Evolutionary conservation across 306 rosid genomes (phyloP).

Genomic region (Cucurbita ficifolia): DNA sequence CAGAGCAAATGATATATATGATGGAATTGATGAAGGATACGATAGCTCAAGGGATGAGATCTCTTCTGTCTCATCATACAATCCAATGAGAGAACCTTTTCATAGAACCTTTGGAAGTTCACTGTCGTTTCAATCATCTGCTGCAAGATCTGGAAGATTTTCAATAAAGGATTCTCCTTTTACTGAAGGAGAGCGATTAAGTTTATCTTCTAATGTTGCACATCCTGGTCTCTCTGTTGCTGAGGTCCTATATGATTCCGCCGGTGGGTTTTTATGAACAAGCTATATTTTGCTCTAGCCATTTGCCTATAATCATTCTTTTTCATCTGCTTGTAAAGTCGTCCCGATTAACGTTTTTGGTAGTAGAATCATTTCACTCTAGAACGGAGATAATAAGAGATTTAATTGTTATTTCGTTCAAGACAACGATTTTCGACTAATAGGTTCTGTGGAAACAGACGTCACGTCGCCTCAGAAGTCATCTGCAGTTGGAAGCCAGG

Average conservation of each 20-base stretch:
- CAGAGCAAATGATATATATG: slow-evolving; percentile 72
- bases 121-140: slow-evolving; percentile 60
- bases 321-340: neutral
- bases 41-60: slow-evolving; percentile 90
- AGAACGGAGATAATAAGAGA: neutral
- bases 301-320: neutral
- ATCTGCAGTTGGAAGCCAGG: slow-evolving; percentile 26
- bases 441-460: slow-evolving; percentile 37
- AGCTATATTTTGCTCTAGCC: slow-evolving; percentile 4
- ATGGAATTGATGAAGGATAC: slow-evolving; percentile 74
- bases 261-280: slow-evolving; percentile 35
- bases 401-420: neutral
- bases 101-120: slow-evolving; percentile 75
- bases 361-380: neutral
- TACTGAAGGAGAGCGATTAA: slow-evolving; percentile 49
- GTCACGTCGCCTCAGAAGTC: slow-evolving; percentile 37
- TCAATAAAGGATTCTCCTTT: slow-evolving; percentile 33
- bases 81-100: slow-evolving; percentile 48
- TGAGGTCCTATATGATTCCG: slow-evolving; percentile 48
- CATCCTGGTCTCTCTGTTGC: slow-evolving; percentile 64
- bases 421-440: slow-evolving; percentile 3
- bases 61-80: slow-evolving; percentile 92
- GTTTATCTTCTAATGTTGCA: slow-evolving; percentile 61
- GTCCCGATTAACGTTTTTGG: neutral
- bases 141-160: slow-evolving; percentile 62